phyloP scores from a whole-genome alignment of 208 protist species.

The Porcisia hertigi region DNA sequence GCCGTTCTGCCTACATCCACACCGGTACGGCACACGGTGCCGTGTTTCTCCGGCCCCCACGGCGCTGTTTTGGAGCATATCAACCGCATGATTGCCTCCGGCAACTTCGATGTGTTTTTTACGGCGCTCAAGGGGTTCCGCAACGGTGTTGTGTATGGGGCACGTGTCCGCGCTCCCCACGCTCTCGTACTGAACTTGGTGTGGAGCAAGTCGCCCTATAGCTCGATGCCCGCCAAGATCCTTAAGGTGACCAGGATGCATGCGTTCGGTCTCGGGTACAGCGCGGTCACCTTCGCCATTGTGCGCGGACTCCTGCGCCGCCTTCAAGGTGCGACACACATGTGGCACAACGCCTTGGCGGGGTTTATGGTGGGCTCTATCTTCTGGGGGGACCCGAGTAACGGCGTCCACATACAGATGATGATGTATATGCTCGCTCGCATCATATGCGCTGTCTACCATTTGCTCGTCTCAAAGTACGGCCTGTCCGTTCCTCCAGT shows the following conservation, averaged over 20 bases:
- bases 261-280: constrained; percentile 69
- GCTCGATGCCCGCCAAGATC: constrained; percentile 59
- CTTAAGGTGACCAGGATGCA: constrained; percentile 71
- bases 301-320: constrained; percentile 48
- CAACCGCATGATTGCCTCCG: constrained; percentile 69
- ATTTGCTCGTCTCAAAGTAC: constrained; percentile 46
- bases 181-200: constrained; percentile 88
- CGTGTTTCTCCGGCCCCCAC: constrained; percentile 19
- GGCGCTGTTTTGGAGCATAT: constrained; percentile 34
- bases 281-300: constrained; percentile 56
- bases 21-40: background rate
- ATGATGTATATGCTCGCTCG: constrained; percentile 91
- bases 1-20: background rate
- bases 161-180: constrained; percentile 82
- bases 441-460: constrained; percentile 58
- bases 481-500: constrained; percentile 23
- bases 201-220: constrained; percentile 72
- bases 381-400: constrained; percentile 76
- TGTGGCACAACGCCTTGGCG: constrained; percentile 80
- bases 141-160: constrained; percentile 89
- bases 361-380: constrained; percentile 71
- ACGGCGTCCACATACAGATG: constrained; percentile 83
- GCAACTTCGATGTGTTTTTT: constrained; percentile 63
- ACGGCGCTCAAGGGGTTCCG: constrained; percentile 81
- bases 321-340: constrained; percentile 33